Evolutionary conservation across 1,284 basidiomycete species (phyloP), one percentile per base, ranked within the genome.

Genomic region (Ganoderma lingzhi): DNA sequence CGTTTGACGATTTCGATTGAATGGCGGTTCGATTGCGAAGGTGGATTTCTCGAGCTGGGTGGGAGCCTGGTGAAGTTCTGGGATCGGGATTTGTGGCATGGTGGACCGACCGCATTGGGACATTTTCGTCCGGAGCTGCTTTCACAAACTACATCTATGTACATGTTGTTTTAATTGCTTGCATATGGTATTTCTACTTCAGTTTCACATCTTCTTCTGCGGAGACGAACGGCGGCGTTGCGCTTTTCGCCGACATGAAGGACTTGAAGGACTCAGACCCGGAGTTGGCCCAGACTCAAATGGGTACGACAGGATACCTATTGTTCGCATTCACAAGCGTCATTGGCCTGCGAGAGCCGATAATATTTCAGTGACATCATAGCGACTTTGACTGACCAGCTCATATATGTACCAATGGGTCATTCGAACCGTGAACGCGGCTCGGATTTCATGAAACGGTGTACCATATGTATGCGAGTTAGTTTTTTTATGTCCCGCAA

Each of bases 21-120:
- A 61, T 61, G 59, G 59, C 39, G 23, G 56, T 59, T 59, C 56
- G 56, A 39, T 59, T 35, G 35, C 56, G 56, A 39, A 39, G 56
- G 56, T 14, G 56, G 35, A 14, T 3, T 32, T 41, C 23, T 61
- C 59, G 59, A 41, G 23, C 39, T 44, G 39, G 39, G 23, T 41
- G 23, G n/a, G 59, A 42, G 59, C 59, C 59, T 61, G 37, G 59
- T 59, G 30, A 12, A 12, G 6, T 17, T 56, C 30, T 56, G 17
- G 53, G 53, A 30, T 56, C 19, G 51, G 28, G 45, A 19, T 19
- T 51, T 10, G 53, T 28, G 53, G 53, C 53, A 19, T 1, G 17
- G 56, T 39, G 17, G 19, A 59, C 56, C 35, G 15, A n/a, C 56
- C 17, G 19, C n/a, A 23, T 59, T 59, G 32, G 35, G 37, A 32